Percentiles rank a stretch among this genome's conserved stretches.
Evolutionary conservation across 129 eudicot genomes (phyloP).

Genomic region (Gnaphalium uliginosum): DNA sequence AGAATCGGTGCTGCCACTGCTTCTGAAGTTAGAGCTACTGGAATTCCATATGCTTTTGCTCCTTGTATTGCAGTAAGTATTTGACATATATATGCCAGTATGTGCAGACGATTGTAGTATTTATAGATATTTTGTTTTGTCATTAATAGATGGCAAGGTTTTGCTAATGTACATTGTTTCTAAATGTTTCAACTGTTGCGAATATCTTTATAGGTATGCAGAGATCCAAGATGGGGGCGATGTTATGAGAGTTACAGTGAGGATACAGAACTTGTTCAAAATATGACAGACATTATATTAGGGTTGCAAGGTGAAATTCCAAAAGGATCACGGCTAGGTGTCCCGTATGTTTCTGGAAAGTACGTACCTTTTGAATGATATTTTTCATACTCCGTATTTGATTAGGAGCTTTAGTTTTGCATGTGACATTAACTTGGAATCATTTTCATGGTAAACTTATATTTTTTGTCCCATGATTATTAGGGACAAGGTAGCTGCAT

Average conservation of each 20-base stretch:
- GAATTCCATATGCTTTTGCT: slow-evolving; percentile 83
- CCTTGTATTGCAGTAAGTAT: slow-evolving; percentile 90
- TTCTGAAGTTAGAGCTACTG: slow-evolving; percentile 84
- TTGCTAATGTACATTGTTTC: neutral
- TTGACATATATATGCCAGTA: neutral
- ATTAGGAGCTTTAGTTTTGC: slow-evolving; percentile 10
- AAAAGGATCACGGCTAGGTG: slow-evolving; percentile 50
- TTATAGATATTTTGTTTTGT: neutral
- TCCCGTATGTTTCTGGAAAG: slow-evolving; percentile 80
- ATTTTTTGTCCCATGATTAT: neutral
- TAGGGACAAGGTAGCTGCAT: slow-evolving; percentile 86
- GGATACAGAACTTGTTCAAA: slow-evolving; percentile 69
- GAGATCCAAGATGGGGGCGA: slow-evolving; percentile 96
- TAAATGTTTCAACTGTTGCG: slow-evolving; percentile 16
- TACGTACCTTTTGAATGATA: slow-evolving; percentile 26
- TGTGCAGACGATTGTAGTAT: neutral
- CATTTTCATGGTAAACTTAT: neutral
- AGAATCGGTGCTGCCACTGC: slow-evolving; percentile 93
- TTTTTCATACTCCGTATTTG: neutral
- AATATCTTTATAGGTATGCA: slow-evolving; percentile 60
- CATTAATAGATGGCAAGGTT: neutral
- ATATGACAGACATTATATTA: slow-evolving; percentile 70
- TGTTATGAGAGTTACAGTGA: slow-evolving; percentile 92
- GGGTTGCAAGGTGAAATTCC: slow-evolving; percentile 87
- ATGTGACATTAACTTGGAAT: too few relatives aligned